Evolutionary conservation across 179 eudicot genomes (phyloP).

Genomic region (Silene coronaria): DNA sequence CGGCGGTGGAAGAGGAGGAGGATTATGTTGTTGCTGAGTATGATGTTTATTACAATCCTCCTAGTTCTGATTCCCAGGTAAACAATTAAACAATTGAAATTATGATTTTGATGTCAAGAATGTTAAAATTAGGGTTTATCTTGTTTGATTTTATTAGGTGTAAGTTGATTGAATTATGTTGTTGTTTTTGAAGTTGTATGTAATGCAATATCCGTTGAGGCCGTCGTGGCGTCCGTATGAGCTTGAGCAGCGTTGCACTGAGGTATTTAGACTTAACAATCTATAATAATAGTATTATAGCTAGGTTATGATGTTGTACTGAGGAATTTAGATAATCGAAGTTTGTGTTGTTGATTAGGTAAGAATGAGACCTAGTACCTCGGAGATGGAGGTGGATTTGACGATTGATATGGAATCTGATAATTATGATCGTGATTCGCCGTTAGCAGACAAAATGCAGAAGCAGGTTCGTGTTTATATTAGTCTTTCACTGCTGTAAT

Average conservation of each 20-base stretch:
- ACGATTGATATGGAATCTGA: conserved; percentile 47
- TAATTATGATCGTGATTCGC: conserved; percentile 37
- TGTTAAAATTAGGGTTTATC: neutral
- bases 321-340: neutral
- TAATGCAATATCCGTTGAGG: conserved; percentile 76
- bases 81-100: neutral
- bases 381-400: conserved; percentile 72
- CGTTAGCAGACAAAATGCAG: conserved; percentile 27
- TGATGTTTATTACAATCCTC: conserved; percentile 52
- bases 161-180: neutral
- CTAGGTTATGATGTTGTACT: conserved; percentile 5
- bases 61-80: conserved; percentile 41
- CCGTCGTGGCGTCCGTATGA: conserved; percentile 90
- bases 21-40: conserved; percentile 72
- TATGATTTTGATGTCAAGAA: too few species aligned
- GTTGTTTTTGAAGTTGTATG: conserved; percentile 50
- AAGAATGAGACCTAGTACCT: conserved; percentile 47
- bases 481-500: neutral
- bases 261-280: conserved; percentile 34
- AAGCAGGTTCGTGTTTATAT: conserved; percentile 46
- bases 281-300: neutral
- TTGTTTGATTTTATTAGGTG: neutral
- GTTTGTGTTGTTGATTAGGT: conserved; percentile 38
- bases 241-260: conserved; percentile 60
- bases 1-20: conserved; percentile 21